Evolutionary conservation across 768 basidiomycete genomes (phyloP).

Genomic region (Kwoniella mangroviensis): DNA sequence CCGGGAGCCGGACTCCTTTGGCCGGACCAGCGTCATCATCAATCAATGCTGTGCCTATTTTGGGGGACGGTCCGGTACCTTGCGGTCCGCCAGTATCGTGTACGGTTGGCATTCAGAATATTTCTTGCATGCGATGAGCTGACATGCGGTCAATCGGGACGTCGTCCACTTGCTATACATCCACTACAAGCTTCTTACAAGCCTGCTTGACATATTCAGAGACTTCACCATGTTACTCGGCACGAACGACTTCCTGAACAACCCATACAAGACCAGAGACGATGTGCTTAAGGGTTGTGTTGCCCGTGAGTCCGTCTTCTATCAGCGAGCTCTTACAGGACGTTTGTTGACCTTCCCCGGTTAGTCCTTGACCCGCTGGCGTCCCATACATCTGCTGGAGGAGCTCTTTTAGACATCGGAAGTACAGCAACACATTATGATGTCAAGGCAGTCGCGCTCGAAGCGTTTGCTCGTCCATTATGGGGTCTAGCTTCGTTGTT

Average conservation of each 20-base stretch:
- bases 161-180: background rate
- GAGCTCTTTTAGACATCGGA: conserved; percentile 72
- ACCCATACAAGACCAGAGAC: conserved; percentile 67
- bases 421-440: conserved; percentile 73
- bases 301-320: conserved; percentile 38
- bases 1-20: background rate
- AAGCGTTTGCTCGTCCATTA: conserved; percentile 75
- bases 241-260: conserved; percentile 57
- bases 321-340: background rate
- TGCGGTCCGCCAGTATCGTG: background rate
- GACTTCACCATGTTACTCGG: conserved; percentile 39
- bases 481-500: conserved; percentile 75
- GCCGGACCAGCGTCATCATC: background rate
- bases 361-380: conserved; percentile 70
- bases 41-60: background rate
- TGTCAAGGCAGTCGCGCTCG: conserved; percentile 69
- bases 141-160: background rate
- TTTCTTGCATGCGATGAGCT: background rate
- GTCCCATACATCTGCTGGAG: conserved; percentile 72
- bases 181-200: background rate
- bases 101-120: background rate
- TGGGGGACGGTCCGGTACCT: background rate
- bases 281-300: conserved; percentile 67
- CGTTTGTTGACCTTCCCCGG: background rate
- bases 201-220: background rate